phyloP scores from a whole-genome alignment of 805 yeast species.

The Ogataea pignaliae region DNA sequence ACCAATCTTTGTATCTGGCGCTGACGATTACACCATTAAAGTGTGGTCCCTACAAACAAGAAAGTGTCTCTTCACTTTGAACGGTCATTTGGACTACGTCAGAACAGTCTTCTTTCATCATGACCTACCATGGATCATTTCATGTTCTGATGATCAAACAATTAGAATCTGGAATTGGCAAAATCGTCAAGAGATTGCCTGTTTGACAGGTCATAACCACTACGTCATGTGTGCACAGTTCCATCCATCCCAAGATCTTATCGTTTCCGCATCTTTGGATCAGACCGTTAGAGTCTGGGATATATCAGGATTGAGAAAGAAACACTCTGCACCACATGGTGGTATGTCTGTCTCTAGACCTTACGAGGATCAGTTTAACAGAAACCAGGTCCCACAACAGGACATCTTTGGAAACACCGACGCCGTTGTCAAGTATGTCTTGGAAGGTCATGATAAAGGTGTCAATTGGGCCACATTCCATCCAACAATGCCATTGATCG shows the following conservation, averaged over 20 bases:
- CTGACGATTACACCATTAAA: slow-evolving; percentile 92
- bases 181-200: slow-evolving; percentile 94
- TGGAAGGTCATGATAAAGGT: slow-evolving; percentile 98
- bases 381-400: slow-evolving; percentile 73
- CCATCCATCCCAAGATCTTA: slow-evolving; percentile 91
- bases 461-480: slow-evolving; percentile 99
- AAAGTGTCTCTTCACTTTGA: slow-evolving; percentile 85
- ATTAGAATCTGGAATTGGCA: slow-evolving; percentile 99
- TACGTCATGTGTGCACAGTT: slow-evolving; percentile 98
- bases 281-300: slow-evolving; percentile 99
- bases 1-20: slow-evolving; percentile 94
- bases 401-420: slow-evolving; percentile 93
- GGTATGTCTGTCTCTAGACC: slow-evolving; percentile 33
- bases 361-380: slow-evolving; percentile 45
- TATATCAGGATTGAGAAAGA: slow-evolving; percentile 88
- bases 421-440: slow-evolving; percentile 89
- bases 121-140: slow-evolving; percentile 95
- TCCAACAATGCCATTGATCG: slow-evolving; percentile 91
- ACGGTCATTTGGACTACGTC: slow-evolving; percentile 93
- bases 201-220: slow-evolving; percentile 96
- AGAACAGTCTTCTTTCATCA: slow-evolving; percentile 93
- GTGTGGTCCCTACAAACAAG: slow-evolving; percentile 95
- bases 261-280: slow-evolving; percentile 94
- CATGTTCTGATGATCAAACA: slow-evolving; percentile 97
- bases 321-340: slow-evolving; percentile 72